A percentile compares a stretch with the other conserved stretches of the same genome.
Conservation (phyloP, 306 rosid species). For the Astragalus glycyphyllos region DNA sequence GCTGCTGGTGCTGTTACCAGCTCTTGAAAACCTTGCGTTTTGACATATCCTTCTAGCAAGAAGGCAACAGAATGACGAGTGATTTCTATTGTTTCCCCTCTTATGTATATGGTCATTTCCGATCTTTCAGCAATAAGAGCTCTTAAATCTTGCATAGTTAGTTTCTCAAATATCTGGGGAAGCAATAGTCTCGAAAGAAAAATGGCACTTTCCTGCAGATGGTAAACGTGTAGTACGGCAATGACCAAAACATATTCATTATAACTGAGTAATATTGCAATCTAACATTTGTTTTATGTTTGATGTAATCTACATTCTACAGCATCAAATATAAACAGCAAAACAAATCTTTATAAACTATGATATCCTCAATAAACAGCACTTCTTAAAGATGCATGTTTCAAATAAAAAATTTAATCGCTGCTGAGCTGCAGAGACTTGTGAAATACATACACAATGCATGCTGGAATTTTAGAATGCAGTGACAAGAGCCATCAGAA, state of each 20-base stretch:
- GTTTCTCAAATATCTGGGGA: constrained; percentile 85
- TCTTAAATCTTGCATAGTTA: constrained; percentile 82
- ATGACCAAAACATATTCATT: constrained; percentile 35
- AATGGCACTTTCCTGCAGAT: constrained; percentile 86
- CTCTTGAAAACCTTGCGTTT: constrained; percentile 63
- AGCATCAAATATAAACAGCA: too few species aligned
- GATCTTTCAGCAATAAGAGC: constrained; percentile 83
- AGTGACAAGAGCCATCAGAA: constrained; percentile 24
- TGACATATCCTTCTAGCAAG: constrained; percentile 85
- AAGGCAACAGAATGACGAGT: constrained; percentile 78
- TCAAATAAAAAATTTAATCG: too few species aligned
- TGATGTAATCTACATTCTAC: too few species aligned
- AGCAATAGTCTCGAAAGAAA: constrained; percentile 76
- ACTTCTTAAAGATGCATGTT: too few species aligned
- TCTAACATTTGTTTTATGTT: background rate
- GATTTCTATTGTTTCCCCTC: constrained; percentile 83
- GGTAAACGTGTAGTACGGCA: constrained; percentile 19
- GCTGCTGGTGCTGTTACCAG: constrained; percentile 76
- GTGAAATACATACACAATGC: background rate
- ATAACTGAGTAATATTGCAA: background rate
- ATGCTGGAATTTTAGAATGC: constrained; percentile 33
- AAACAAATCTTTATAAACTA: too few species aligned
- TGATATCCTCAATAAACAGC: too few species aligned
- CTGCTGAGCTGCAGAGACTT: too few species aligned
- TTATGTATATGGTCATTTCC: constrained; percentile 52